Evolutionary conservation across 2,329 filamentous ascomycete species (phyloP), one percentile per base, ranked within the genome.

Genomic region (Didymella arachidicola): DNA sequence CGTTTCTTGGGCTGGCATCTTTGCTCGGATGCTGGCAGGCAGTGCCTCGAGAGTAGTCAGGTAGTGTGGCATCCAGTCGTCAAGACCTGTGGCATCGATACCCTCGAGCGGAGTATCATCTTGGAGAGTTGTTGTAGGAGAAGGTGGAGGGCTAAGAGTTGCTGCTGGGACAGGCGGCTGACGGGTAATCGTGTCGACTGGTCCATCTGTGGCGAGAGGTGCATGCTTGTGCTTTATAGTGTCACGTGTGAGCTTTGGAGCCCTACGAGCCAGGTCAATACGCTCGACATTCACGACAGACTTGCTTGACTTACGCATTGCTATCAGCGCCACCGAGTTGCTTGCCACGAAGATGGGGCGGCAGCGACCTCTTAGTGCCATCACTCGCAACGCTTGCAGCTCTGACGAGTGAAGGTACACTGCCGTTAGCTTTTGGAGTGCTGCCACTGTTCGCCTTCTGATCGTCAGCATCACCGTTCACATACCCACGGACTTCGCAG

Each of bases 61-160:
- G 36, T 68, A 76, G 39, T 69, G 57, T 0, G 80, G 80, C 45
- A 68, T 68, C 79, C 78, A 81, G 18, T 43, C 59, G 18, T 38
- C 43, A 25, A 62, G 46, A n/a, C 71, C 63, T n/a, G 66, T 44
- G 4, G 60, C 51, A 1, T 54, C 48, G 10, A 52, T n/a, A 3
- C 61, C 36, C 11, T 51, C 29, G 14, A 61, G 44, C 25, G 7
- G 29, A 19, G 25, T 26, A 11, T 29, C 32, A 12, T 62, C 41
- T 5, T 59, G 54, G 14, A 59, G 19, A 30, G 55, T 55, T 2
- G 62, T 49, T 16, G 53, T 49, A 18, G 63, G 58, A 3, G 62
- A 63, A 1, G 32, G 18, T 12, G 64, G 67, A 10, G 63, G 62
- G 7, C 59, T 70, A 10, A 38, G 58, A 7, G 44, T 30, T 12